A percentile compares a stretch with the other conserved stretches of the same genome.
Evolutionary conservation across 2,329 filamentous ascomycete genomes (phyloP).

Genomic region (Pseudogymnoascus sp.): DNA sequence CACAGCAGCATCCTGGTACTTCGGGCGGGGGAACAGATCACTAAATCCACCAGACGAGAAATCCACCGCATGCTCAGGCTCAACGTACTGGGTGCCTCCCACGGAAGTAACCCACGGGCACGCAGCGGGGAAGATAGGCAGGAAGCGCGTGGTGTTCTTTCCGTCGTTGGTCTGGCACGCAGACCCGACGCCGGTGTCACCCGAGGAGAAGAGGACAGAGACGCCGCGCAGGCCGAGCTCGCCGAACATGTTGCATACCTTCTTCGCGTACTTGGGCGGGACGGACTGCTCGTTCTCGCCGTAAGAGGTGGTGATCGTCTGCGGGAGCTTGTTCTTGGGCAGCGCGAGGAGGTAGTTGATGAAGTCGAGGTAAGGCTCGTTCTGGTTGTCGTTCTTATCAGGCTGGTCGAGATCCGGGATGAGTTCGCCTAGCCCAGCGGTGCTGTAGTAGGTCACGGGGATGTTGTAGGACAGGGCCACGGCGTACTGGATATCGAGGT

Average conservation of each 20-base stretch:
- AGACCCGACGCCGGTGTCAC: slow-evolving; percentile 38
- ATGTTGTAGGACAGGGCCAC: slow-evolving; percentile 43
- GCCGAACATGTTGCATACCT: slow-evolving; percentile 55
- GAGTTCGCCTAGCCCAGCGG: slow-evolving; percentile 45
- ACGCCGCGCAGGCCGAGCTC: slow-evolving; percentile 61
- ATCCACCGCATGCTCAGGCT: slow-evolving; percentile 38
- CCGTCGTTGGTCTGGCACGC: slow-evolving; percentile 52
- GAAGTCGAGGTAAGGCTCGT: slow-evolving; percentile 61
- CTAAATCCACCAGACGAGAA: slow-evolving; percentile 42
- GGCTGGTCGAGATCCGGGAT: slow-evolving; percentile 34
- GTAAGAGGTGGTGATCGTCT: slow-evolving; percentile 57
- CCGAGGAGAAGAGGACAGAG: slow-evolving; percentile 53
- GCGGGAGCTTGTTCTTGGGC: slow-evolving; percentile 41
- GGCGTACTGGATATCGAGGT: slow-evolving; percentile 48
- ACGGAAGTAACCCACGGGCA: slow-evolving; percentile 63
- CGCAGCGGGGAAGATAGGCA: slow-evolving; percentile 54
- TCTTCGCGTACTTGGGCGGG: slow-evolving; percentile 49
- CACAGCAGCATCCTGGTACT: slow-evolving; percentile 39
- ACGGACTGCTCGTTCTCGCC: slow-evolving; percentile 59
- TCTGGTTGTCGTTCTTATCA: slow-evolving; percentile 40
- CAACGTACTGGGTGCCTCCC: slow-evolving; percentile 46
- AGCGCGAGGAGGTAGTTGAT: slow-evolving; percentile 48
- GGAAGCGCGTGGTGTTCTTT: slow-evolving; percentile 43
- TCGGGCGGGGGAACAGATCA: slow-evolving; percentile 39
- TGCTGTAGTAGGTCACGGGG: slow-evolving; percentile 45